phyloP scores from a whole-genome alignment of 2,329 filamentous ascomycete species.

The Colletotrichum higginsianum region DNA sequence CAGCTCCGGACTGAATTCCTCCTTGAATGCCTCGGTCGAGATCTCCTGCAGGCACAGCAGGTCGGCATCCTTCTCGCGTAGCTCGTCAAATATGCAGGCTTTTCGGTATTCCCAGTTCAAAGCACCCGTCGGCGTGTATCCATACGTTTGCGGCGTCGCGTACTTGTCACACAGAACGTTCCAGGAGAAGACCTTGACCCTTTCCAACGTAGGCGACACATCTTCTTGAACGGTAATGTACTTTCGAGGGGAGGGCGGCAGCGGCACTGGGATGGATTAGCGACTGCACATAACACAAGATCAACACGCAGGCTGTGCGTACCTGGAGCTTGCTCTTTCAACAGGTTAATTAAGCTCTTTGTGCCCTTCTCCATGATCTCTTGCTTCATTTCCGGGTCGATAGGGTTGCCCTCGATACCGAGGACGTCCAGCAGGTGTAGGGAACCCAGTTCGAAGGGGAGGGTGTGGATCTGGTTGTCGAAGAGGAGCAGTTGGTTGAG shows the following conservation, averaged over 20 bases:
- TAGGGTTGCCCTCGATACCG: constrained; percentile 91
- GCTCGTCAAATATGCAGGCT: constrained; percentile 85
- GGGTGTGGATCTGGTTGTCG: constrained; percentile 86
- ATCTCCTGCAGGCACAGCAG: constrained; percentile 96
- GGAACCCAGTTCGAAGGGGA: constrained; percentile 91
- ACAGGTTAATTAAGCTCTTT: constrained; percentile 83
- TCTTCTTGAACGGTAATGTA: constrained; percentile 84
- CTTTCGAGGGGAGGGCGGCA: constrained; percentile 82
- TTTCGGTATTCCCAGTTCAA: constrained; percentile 90
- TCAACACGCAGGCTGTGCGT: constrained; percentile 55
- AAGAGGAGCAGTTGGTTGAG: constrained; percentile 89
- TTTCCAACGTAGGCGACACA: constrained; percentile 71
- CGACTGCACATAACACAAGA: neutral
- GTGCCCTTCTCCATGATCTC: constrained; percentile 91
- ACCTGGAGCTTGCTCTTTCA: constrained; percentile 90
- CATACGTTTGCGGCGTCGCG: constrained; percentile 87
- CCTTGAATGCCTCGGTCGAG: constrained; percentile 91
- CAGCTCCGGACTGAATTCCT: constrained; percentile 89
- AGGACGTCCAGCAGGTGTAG: constrained; percentile 90
- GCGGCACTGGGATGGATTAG: constrained; percentile 72
- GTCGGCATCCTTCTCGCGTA: constrained; percentile 85
- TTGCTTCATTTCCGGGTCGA: constrained; percentile 82
- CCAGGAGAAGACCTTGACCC: constrained; percentile 90
- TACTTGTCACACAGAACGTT: constrained; percentile 97
- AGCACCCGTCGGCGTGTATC: constrained; percentile 87